Percentiles rank a stretch among this genome's conserved stretches.
Conservation (phyloP, 2,329 filamentous ascomycete species). For the Xylariales sp. region DNA sequence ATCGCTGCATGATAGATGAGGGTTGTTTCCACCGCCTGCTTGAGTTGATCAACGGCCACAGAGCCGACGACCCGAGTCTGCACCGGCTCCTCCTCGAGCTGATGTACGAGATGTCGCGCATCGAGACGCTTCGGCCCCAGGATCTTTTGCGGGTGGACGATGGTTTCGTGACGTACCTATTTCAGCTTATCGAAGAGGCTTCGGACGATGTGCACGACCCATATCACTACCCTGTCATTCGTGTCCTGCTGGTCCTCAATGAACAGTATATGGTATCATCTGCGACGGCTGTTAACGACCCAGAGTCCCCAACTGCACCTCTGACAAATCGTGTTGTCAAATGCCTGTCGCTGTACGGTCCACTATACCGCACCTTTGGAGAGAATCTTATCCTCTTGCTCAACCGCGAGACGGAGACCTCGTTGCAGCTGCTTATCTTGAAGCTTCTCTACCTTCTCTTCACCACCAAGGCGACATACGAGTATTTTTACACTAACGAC, state of each 20-base stretch:
- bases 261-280: constrained; percentile 93
- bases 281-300: constrained; percentile 44
- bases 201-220: constrained; percentile 87
- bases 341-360: constrained; percentile 75
- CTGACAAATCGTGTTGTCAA: constrained; percentile 94
- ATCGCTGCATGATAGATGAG: constrained; percentile 83
- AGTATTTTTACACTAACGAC: constrained; percentile 99
- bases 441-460: constrained; percentile 95
- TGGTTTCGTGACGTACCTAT: constrained; percentile 76
- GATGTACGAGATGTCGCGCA: constrained; percentile 93
- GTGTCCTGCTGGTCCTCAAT: constrained; percentile 92
- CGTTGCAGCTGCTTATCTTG: constrained; percentile 89
- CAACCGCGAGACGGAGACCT: constrained; percentile 92
- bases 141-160: constrained; percentile 78
- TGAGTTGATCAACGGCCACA: constrained; percentile 68
- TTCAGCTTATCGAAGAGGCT: constrained; percentile 81
- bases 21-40: constrained; percentile 79
- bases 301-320: constrained; percentile 37
- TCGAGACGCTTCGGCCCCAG: constrained; percentile 72
- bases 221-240: constrained; percentile 93
- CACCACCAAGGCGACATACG: constrained; percentile 84
- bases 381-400: constrained; percentile 95
- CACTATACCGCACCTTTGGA: constrained; percentile 86
- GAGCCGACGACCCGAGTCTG: constrained; percentile 63
- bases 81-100: constrained; percentile 82